phyloP scores from a whole-genome alignment of 148 eudicot genomes.

The Beta vulgaris region DNA sequence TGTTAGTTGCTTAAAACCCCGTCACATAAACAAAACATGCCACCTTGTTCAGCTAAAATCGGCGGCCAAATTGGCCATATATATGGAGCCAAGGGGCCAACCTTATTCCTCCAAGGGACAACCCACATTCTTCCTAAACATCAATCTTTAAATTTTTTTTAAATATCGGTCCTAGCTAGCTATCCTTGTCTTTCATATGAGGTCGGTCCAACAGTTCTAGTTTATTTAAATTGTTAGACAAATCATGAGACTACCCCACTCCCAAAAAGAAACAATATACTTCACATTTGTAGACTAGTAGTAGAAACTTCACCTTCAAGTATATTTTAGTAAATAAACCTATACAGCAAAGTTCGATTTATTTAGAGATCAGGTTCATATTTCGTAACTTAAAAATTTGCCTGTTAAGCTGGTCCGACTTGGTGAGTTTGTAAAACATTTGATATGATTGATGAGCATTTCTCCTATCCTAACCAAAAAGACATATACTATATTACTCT shows the following conservation, averaged over 20 bases:
- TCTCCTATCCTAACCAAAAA: no score
- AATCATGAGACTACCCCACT: not conserved
- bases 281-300: no score
- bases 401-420: no score
- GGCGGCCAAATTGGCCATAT: not conserved
- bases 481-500: no score
- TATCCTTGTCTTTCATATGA: not conserved
- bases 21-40: not conserved
- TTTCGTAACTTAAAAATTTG: no score
- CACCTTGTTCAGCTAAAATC: not conserved
- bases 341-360: no score
- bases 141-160: constrained; percentile 1
- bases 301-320: constrained; percentile 3
- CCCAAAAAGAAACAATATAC: not conserved
- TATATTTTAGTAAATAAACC: no score
- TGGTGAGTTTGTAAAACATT: no score
- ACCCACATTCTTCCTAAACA: not conserved
- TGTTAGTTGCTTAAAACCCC: no score
- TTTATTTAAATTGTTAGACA: not conserved
- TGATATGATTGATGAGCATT: no score
- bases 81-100: not conserved
- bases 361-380: no score
- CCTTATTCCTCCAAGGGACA: not conserved
- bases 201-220: not conserved
- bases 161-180: not conserved